Base-by-base conservation (phyloP, 345 rosid species). In the Eucalyptus albens region DNA sequence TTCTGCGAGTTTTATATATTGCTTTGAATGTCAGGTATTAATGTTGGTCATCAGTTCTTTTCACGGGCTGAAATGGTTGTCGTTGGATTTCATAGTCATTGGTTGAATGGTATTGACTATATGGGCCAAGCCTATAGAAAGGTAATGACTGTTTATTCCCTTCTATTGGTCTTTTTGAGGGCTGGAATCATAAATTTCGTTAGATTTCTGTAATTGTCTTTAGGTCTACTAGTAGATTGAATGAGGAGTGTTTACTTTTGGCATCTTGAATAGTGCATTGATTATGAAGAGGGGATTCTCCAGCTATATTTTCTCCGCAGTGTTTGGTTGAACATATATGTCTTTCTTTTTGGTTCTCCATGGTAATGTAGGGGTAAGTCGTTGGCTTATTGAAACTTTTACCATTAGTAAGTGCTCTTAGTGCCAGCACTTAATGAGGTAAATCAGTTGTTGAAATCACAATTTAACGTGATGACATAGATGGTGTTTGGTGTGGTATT, bases 51-150 rank as follows among this genome's bases (percentile, higher is more conserved):
- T 89, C 97, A 92, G 60, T 98, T 98, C 87, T 98, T 92, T 90
- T 98, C 99, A 86, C 92, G 99, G 88, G 97, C 98, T 86, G 99
- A 97, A 94, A 98, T 98, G 99, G 96, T 93, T 87, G 99, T 92
- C 31, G 92, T 97, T 88, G 99, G 99, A 82, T 93, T 98, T 87
- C 99, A 97, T 89, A 91, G 94, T 90, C 99, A 98, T 83, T 98
- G 99, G 99, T 91, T 98, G 93, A 96, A 96, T 92, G 99, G 99
- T 44, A 98, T 97, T 50, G 99, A 97, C 90, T 98, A 53, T 89
- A 95, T 98, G 97, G 99, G 99, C 59, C 3, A 21, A n/a, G 89
- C 91, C 27, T 96, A 95, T 91, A 92, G 90, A 91, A 93, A 90
- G 93, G 98, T 97, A 94, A 91, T 81, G 55, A 89, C 50, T 88